Percentiles rank a stretch among this genome's conserved stretches.
phyloP scores from a whole-genome alignment of 495 filamentous ascomycete genomes.

The Penicillium salamii region DNA sequence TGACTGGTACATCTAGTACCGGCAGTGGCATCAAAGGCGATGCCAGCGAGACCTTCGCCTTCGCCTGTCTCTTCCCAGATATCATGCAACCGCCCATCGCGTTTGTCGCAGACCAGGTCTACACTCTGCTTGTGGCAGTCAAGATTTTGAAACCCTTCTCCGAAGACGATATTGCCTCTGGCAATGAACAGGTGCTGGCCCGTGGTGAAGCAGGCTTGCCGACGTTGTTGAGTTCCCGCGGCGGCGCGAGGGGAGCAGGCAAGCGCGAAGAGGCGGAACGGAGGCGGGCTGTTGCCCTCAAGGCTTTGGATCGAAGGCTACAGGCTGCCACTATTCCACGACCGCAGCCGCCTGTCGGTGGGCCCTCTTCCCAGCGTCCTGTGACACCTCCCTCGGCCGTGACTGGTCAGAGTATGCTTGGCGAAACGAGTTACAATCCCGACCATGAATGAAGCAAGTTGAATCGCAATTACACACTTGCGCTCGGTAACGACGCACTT shows the following conservation, averaged over 20 bases:
- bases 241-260: constrained; percentile 41
- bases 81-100: constrained; percentile 74
- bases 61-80: constrained; percentile 93
- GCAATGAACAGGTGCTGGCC: constrained; percentile 67
- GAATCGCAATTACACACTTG: constrained; percentile 1
- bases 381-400: constrained; percentile 31
- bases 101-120: constrained; percentile 69
- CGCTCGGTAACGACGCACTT: background rate
- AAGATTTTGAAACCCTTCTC: constrained; percentile 84
- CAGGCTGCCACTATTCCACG: constrained; percentile 68
- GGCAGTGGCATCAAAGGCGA: constrained; percentile 66
- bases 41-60: constrained; percentile 91
- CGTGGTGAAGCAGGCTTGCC: constrained; percentile 67
- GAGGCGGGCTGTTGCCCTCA: constrained; percentile 81
- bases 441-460: constrained; percentile 48
- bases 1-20: constrained; percentile 51
- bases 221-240: constrained; percentile 52
- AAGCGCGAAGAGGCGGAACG: constrained; percentile 89
- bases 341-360: constrained; percentile 27
- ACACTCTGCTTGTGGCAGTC: constrained; percentile 67
- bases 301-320: constrained; percentile 86
- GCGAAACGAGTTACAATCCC: constrained; percentile 67
- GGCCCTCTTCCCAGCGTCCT: constrained; percentile 35
- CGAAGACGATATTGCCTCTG: constrained; percentile 75
- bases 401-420: constrained; percentile 51